Conservation (phyloP, 2,329 filamentous ascomycete genomes). For the Penicillium sp. region DNA sequence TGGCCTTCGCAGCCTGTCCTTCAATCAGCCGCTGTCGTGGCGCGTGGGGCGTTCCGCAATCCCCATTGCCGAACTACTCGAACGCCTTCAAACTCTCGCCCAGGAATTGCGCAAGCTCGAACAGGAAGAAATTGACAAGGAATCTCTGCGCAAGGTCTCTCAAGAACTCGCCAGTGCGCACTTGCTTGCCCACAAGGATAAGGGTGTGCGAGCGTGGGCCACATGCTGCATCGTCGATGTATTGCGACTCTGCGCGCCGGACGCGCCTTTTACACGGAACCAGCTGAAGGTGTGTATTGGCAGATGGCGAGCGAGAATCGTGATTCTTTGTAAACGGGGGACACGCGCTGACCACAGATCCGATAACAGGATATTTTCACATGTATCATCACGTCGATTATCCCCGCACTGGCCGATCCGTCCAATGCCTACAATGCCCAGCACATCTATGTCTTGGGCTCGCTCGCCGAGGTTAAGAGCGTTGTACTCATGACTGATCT, state of each 20-base stretch:
- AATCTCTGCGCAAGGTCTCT: conserved; percentile 80
- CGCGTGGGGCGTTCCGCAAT: conserved; percentile 82
- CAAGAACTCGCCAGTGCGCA: conserved; percentile 80
- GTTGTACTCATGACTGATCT: conserved; percentile 89
- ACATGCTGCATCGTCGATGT: conserved; percentile 91
- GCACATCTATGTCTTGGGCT: conserved; percentile 86
- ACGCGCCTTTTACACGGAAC: conserved; percentile 86
- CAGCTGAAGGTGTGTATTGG: conserved; percentile 75
- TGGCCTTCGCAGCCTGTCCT: conserved; percentile 57
- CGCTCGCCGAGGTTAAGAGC: conserved; percentile 89
- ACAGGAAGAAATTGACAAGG: conserved; percentile 78
- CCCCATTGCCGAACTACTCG: conserved; percentile 74
- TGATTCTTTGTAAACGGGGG: not conserved
- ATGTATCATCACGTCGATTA: conserved; percentile 76
- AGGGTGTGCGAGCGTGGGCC: conserved; percentile 84
- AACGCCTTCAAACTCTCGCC: conserved; percentile 74
- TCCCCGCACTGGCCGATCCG: conserved; percentile 82
- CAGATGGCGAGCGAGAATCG: not conserved
- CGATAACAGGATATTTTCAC: conserved; percentile 78
- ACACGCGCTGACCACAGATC: conserved; percentile 1
- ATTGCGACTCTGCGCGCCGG: conserved; percentile 84
- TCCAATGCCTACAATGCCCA: conserved; percentile 88
- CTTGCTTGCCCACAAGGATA: conserved; percentile 86
- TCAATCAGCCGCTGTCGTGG: conserved; percentile 87
- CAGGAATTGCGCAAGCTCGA: conserved; percentile 83